These are phyloP conservation scores for Wickerhamiella pararugosa DNA, from an alignment of 1,139 yeast genomes.

Conservation along the genomic window DNA sequence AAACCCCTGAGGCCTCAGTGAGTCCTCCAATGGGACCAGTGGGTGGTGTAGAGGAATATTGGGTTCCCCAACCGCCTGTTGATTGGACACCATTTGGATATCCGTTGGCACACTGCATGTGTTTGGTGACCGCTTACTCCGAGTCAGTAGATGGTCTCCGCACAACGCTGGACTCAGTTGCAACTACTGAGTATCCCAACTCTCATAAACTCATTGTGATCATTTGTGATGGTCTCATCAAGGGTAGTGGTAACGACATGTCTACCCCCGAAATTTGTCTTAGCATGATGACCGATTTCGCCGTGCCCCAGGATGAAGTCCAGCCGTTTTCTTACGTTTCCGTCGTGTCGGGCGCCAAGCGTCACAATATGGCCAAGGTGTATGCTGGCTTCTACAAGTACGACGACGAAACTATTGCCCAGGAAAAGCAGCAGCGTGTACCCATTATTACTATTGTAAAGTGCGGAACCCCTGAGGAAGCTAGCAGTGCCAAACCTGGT, in stretches of 20 bases:
- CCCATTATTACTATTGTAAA: slow-evolving; percentile 75
- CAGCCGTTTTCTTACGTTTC: slow-evolving; percentile 78
- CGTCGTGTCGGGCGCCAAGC: slow-evolving; percentile 80
- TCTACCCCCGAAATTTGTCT: slow-evolving; percentile 83
- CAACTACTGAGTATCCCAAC: slow-evolving; percentile 88
- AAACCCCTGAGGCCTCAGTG: too few relatives aligned
- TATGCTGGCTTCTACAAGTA: slow-evolving; percentile 76
- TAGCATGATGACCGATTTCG: slow-evolving; percentile 76
- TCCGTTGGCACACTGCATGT: slow-evolving; percentile 75
- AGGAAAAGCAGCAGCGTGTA: slow-evolving; percentile 74
- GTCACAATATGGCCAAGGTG: slow-evolving; percentile 97
- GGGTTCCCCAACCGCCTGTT: slow-evolving; percentile 83
- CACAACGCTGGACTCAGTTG: slow-evolving; percentile 76
- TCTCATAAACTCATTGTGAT: slow-evolving; percentile 77
- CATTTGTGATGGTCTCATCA: slow-evolving; percentile 84
- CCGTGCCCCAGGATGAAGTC: slow-evolving; percentile 56
- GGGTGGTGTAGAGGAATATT: slow-evolving; percentile 31
- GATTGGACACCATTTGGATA: slow-evolving; percentile 76
- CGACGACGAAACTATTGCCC: slow-evolving; percentile 55
- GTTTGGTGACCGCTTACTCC: slow-evolving; percentile 85
- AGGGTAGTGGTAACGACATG: slow-evolving; percentile 79
- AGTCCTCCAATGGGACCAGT: slow-evolving; percentile 12
- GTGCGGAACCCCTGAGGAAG: slow-evolving; percentile 86
- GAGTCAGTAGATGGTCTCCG: slow-evolving; percentile 80
- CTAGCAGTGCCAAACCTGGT: slow-evolving; percentile 73